Conservation (phyloP, 1,139 yeast species). For the Diutina catenulata region DNA sequence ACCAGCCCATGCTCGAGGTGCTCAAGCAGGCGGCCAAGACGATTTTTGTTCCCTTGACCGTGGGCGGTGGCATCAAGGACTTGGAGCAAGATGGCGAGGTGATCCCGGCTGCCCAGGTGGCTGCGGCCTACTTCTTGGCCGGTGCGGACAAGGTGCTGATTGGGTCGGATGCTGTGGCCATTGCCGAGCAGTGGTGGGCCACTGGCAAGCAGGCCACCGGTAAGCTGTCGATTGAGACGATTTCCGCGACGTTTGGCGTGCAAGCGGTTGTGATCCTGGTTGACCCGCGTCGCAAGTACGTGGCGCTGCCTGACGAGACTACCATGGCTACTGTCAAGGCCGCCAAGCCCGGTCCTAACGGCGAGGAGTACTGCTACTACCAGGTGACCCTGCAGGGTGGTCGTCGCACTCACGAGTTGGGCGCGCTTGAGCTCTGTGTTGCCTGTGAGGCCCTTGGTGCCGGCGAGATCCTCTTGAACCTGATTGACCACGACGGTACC, state of each 20-base stretch:
- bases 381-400: conserved; percentile 97
- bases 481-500: conserved; percentile 94
- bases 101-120: conserved; percentile 81
- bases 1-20: conserved; percentile 91
- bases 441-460: conserved; percentile 96
- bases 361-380: conserved; percentile 82
- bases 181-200: conserved; percentile 72
- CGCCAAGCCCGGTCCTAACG: conserved; percentile 60
- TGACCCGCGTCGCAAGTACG: conserved; percentile 83
- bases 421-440: conserved; percentile 77
- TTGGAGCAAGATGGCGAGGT: conserved; percentile 56
- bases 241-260: conserved; percentile 81
- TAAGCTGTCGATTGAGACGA: conserved; percentile 78
- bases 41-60: conserved; percentile 91
- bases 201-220: conserved; percentile 52
- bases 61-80: conserved; percentile 95
- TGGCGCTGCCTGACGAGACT: conserved; percentile 46
- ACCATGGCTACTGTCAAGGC: conserved; percentile 43
- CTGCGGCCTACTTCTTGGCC: conserved; percentile 79
- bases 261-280: conserved; percentile 97
- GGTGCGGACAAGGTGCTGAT: conserved; percentile 97
- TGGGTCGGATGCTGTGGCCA: conserved; percentile 91
- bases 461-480: conserved; percentile 83
- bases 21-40: conserved; percentile 73
- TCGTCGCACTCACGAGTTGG: conserved; percentile 75